Percentiles rank a stretch among this genome's conserved stretches.
Evolutionary conservation across 1,139 yeast species (phyloP).

Genomic region (Suhomyces maxii): DNA sequence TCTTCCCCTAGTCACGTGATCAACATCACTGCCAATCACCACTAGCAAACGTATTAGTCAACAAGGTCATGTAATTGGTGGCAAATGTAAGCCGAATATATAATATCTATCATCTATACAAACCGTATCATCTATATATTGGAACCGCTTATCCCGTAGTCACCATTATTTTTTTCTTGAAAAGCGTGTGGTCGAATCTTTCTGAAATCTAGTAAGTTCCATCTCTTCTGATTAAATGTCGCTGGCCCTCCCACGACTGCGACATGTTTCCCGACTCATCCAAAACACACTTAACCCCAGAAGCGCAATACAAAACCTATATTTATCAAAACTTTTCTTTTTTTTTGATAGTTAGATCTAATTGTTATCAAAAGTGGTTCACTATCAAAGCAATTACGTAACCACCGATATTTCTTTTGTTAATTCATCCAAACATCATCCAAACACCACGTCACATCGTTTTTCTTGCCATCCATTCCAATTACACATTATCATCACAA

Average conservation of each 20-base stretch:
- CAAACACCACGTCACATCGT: neutral
- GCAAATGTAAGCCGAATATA: too few species aligned
- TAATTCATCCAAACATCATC: too few species aligned
- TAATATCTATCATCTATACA: too few species aligned
- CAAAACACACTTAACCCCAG: conserved; percentile 7
- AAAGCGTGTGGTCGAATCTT: neutral
- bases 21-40: too few species aligned
- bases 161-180: too few species aligned
- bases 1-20: too few species aligned
- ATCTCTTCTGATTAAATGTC: neutral
- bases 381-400: neutral
- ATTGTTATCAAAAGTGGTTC: neutral
- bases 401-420: neutral
- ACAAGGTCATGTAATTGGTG: too few species aligned
- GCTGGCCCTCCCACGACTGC: conserved; percentile 1
- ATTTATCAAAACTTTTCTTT: conserved; percentile 7
- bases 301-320: conserved; percentile 3
- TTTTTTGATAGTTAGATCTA: neutral
- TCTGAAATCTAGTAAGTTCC: neutral
- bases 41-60: too few species aligned
- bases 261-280: conserved; percentile 7
- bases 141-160: too few species aligned
- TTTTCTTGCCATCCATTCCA: too few species aligned
- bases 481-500: too few species aligned
- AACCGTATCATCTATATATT: too few species aligned